These are phyloP conservation scores for Sutorius australiensis DNA, from an alignment of 768 basidiomycete species.

Conservation along the genomic window DNA sequence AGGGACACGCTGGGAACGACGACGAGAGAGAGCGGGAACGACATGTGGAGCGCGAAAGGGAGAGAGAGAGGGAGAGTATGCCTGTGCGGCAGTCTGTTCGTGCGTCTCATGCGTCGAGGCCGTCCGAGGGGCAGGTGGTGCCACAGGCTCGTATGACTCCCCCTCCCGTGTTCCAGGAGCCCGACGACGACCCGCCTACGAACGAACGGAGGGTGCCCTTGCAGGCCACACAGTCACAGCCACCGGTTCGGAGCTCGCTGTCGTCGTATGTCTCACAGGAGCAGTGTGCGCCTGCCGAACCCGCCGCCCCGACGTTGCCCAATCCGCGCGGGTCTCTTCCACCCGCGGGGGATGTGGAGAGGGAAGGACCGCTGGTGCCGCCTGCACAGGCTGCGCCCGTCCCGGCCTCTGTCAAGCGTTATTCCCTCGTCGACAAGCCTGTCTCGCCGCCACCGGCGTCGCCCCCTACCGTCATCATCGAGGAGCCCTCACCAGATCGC, in stretches of 20 bases:
- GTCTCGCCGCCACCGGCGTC: slow-evolving; percentile 37
- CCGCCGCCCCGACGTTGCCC: not conserved
- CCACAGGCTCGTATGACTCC: slow-evolving; percentile 28
- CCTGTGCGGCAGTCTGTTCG: slow-evolving; percentile 40
- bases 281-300: slow-evolving; percentile 12
- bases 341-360: slow-evolving; percentile 19
- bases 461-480: slow-evolving; percentile 48
- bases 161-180: slow-evolving; percentile 29
- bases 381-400: slow-evolving; percentile 33
- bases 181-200: slow-evolving; percentile 28
- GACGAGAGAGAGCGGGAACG: slow-evolving; percentile 27
- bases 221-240: slow-evolving; percentile 1
- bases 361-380: slow-evolving; percentile 27
- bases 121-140: slow-evolving; percentile 32
- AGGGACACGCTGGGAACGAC: slow-evolving; percentile 22
- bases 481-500: slow-evolving; percentile 24
- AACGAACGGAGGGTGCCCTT: slow-evolving; percentile 3
- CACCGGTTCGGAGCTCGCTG: slow-evolving; percentile 12
- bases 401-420: slow-evolving; percentile 71
- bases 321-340: slow-evolving; percentile 12
- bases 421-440: slow-evolving; percentile 75
- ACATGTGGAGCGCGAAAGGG: slow-evolving; percentile 36
- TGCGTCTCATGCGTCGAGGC: slow-evolving; percentile 38
- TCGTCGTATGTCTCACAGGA: slow-evolving; percentile 2
- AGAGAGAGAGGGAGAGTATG: slow-evolving; percentile 40